These are phyloP conservation scores for Daldinia sp. DNA, from an alignment of 2,329 filamentous ascomycete species.

Conservation along the genomic window DNA sequence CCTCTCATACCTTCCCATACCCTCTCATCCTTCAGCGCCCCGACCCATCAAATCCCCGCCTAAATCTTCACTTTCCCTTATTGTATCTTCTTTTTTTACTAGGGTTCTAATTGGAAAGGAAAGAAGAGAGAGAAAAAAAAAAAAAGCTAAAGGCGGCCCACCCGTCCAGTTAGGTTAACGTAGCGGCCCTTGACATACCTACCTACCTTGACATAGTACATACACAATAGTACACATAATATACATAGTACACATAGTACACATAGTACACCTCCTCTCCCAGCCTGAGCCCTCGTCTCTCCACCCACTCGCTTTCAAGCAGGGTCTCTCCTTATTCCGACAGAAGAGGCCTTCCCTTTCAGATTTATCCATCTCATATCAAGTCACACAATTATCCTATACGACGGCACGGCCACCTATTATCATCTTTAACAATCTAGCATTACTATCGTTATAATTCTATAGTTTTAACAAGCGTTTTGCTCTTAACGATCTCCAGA, in stretches of 20 bases:
- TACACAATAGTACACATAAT: too few species aligned
- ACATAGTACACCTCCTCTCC: constrained; percentile 37
- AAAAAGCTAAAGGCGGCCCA: constrained; percentile 16
- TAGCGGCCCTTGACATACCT: constrained; percentile 22
- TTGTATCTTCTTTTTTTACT: constrained; percentile 28
- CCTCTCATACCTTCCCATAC: constrained; percentile 33
- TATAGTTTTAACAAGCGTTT: constrained; percentile 11
- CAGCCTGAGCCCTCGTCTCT: constrained; percentile 34
- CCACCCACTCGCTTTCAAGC: constrained; percentile 38
- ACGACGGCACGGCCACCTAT: constrained; percentile 10
- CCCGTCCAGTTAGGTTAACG: constrained; percentile 29
- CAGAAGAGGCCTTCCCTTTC: constrained; percentile 20
- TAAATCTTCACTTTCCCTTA: constrained; percentile 36
- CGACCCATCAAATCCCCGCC: constrained; percentile 33
- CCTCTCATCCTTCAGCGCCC: constrained; percentile 31
- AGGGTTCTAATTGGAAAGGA: constrained; percentile 34
- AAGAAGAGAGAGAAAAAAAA: too few species aligned
- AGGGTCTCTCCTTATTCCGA: constrained; percentile 38
- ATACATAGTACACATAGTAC: constrained; percentile 18
- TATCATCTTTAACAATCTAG: constrained; percentile 15
- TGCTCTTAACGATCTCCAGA: constrained; percentile 16
- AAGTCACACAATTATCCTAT: constrained; percentile 17
- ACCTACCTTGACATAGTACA: too few species aligned
- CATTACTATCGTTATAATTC: constrained; percentile 13
- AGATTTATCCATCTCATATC: constrained; percentile 22